Base-by-base conservation (phyloP, 1,284 basidiomycete genomes). In the Cutaneotrichosporon spelunceum region DNA sequence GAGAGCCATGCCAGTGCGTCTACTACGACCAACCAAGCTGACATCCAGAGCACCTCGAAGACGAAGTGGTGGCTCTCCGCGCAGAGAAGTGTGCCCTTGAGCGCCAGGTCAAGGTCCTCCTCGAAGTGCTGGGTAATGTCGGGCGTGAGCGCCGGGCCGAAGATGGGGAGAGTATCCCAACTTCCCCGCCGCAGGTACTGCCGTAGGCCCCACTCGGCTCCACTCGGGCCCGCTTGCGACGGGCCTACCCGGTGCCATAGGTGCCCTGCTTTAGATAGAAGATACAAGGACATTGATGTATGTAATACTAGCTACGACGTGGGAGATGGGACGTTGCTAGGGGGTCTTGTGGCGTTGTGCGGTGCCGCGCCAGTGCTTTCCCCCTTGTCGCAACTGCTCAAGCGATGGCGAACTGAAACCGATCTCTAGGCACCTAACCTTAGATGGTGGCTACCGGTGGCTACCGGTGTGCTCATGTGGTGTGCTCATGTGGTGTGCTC, bases 1-100 rank as follows among this genome's bases (percentile, higher is more conserved):
- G 95, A 98, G 80, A 84, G 83, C 55, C 87, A 88, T 71, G 88
- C 91, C 19, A 78, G 93, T 80, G 93, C 95, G 73, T 42, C 3
- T 2, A 13, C 29, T n/a, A 1, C n/a, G 4, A 3, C 6, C n/a
- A 8, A 9, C 50, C 23, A 10, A 21, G 21, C 34, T 36, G 48
- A 53, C 52, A n/a, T 3, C n/a, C 34, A 53, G 52, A 53, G 39
- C 52, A 53, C 52, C 52, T 53, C 52, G 52, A 53, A 23, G 52
- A 53, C 34, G 52, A 53, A 24, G 52, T 53, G 3, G 52, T 53
- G 13, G 52, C 52, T 14, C 52, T 53, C 4, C 52, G 52, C 33
- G 52, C 52, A 4, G 52, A 53, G 14, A 53, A 53, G 52, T 36
- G 21, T 5, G 52, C 52, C 11, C 52, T 53, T 9, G 52, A 53